Conservation (phyloP, 2,329 filamentous ascomycete genomes). For the Pyrenophora teres region DNA sequence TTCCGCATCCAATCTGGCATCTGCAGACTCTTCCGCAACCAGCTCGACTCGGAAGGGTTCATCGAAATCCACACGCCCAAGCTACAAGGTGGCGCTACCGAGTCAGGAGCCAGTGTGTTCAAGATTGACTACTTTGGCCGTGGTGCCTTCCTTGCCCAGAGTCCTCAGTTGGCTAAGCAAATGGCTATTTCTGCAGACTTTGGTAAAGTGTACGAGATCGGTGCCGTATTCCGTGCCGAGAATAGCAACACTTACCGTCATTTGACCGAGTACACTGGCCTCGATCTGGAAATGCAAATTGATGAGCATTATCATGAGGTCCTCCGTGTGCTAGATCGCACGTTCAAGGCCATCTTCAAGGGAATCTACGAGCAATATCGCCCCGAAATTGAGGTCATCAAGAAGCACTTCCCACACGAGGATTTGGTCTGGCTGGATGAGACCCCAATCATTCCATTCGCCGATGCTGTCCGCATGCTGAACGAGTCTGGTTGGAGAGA, state of each 20-base stretch:
- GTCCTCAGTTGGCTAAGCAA: slow-evolving; percentile 89
- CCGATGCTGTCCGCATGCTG: slow-evolving; percentile 78
- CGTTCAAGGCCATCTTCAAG: slow-evolving; percentile 79
- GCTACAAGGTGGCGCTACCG: slow-evolving; percentile 84
- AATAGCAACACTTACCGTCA: slow-evolving; percentile 96
- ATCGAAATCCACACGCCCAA: slow-evolving; percentile 95
- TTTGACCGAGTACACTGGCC: slow-evolving; percentile 89
- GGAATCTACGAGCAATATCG: slow-evolving; percentile 71
- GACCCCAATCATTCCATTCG: slow-evolving; percentile 80
- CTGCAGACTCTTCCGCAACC: slow-evolving; percentile 76
- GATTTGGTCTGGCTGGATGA: slow-evolving; percentile 86
- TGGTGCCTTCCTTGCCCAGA: slow-evolving; percentile 86
- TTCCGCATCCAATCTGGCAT: slow-evolving; percentile 86
- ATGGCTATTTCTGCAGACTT: slow-evolving; percentile 91
- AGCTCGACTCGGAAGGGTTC: slow-evolving; percentile 76
- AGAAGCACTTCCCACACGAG: slow-evolving; percentile 82
- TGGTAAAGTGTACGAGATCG: slow-evolving; percentile 85
- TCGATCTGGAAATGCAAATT: slow-evolving; percentile 92
- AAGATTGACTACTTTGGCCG: slow-evolving; percentile 89
- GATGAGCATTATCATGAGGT: slow-evolving; percentile 89
- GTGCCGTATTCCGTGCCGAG: slow-evolving; percentile 88
- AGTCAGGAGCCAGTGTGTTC: slow-evolving; percentile 91
- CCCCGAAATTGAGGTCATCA: slow-evolving; percentile 77
- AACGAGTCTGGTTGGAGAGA: slow-evolving; percentile 77
- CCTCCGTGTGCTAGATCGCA: slow-evolving; percentile 74